A percentile compares a stretch with the other conserved stretches of the same genome.
Evolutionary conservation across 768 basidiomycete species (phyloP).

Genomic region (Daedaleopsis nitida): DNA sequence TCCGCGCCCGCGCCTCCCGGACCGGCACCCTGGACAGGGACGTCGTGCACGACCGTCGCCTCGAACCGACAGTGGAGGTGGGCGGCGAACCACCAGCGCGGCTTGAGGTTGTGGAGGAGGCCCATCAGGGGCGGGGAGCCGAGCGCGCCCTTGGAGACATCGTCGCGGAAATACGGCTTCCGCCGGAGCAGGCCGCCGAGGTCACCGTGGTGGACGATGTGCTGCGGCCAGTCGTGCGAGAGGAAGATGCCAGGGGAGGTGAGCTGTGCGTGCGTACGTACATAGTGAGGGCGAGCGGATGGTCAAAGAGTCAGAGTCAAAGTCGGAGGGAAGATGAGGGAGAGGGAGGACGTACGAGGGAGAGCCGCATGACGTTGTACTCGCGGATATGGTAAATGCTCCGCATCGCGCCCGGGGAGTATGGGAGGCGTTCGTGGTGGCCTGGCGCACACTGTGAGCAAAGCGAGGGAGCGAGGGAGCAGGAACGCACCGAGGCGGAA

Average conservation of each 20-base stretch:
- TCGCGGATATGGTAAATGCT: conserved; percentile 92
- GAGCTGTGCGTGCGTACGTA: conserved; percentile 40
- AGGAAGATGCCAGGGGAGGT: conserved; percentile 75
- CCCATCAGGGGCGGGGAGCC: conserved; percentile 89
- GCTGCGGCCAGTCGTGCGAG: conserved; percentile 95
- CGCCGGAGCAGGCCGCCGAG: conserved; percentile 60
- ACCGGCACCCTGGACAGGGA: not conserved
- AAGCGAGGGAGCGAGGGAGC: not conserved
- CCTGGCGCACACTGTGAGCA: conserved; percentile 42
- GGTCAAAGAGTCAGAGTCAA: not conserved
- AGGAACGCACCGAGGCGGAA: conserved; percentile 59
- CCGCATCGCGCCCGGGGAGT: conserved; percentile 66
- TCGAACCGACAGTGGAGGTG: conserved; percentile 90
- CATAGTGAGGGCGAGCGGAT: not conserved
- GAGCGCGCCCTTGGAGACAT: conserved; percentile 66
- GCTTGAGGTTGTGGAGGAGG: conserved; percentile 69
- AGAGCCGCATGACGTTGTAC: conserved; percentile 77
- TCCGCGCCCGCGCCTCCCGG: conserved; percentile 4
- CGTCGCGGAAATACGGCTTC: conserved; percentile 77
- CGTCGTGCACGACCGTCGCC: conserved; percentile 56
- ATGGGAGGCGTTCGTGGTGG: conserved; percentile 82
- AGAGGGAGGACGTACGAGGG: conserved; percentile 51
- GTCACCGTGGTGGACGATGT: conserved; percentile 83
- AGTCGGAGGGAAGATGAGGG: not conserved
- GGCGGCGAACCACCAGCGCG: conserved; percentile 90